A percentile compares a stretch with the other conserved stretches of the same genome.
These are phyloP conservation scores for Pseudocercospora crystallina DNA, from an alignment of 2,329 filamentous ascomycete species.

Conservation along the genomic window DNA sequence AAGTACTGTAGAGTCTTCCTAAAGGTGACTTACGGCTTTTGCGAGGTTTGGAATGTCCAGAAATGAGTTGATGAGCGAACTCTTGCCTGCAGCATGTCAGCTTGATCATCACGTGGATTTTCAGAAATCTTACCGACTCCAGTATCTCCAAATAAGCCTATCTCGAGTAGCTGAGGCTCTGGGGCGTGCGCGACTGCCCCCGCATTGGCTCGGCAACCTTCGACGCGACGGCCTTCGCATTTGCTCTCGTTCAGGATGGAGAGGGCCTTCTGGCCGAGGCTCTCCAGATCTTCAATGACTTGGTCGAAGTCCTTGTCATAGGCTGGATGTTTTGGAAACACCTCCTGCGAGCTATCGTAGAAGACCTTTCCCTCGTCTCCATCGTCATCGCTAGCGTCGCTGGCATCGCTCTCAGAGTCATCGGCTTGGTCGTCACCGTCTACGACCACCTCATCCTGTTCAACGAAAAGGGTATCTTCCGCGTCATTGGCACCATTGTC, in stretches of 20 bases:
- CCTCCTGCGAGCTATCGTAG: neutral
- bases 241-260: neutral
- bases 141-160: constrained; percentile 21
- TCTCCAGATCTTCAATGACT: neutral
- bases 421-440: neutral
- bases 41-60: constrained; percentile 21
- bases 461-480: too few relatives aligned
- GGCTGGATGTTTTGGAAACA: constrained; percentile 2
- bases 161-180: constrained; percentile 4
- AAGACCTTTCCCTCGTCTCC: neutral
- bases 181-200: neutral
- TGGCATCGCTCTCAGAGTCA: neutral
- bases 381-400: neutral
- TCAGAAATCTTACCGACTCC: neutral
- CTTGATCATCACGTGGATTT: too few relatives aligned
- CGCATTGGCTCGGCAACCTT: neutral
- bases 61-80: constrained; percentile 27
- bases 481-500: too few relatives aligned
- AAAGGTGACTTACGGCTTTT: constrained; percentile 13
- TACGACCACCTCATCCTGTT: too few relatives aligned
- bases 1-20: too few relatives aligned
- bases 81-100: constrained; percentile 20
- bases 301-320: constrained; percentile 13
- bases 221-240: neutral
- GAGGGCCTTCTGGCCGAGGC: constrained; percentile 1